Base-by-base conservation (phyloP, 177 flowering plant genomes). In the Vitis hybrid region DNA sequence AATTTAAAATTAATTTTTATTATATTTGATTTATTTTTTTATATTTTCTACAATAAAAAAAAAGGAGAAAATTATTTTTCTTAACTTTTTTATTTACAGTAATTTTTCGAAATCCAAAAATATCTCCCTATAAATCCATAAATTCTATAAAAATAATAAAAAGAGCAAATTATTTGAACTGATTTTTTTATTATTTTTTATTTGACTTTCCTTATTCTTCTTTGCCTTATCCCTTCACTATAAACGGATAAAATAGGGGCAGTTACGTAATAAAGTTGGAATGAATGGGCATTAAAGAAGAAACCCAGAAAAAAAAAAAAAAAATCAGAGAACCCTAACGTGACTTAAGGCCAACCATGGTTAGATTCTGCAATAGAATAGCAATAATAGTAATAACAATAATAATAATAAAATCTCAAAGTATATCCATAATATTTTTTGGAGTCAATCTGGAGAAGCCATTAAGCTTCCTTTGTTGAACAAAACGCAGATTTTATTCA, bases 381-480 rank as follows among this genome's bases (percentile, higher is more conserved):
- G 31, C 31, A 28, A 28, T 28, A 28, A 28, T 38, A 1, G 47
- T 5, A 5, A 38, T 38, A 38, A 38, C n/a, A n/a, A 38, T 38
- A 38, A 38, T 38, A 38, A 38, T 38, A 38, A 38, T 5, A 38
- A 38, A 38, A 38, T 38, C 67, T 49, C 50, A 8, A 6, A 6
- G 17, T 47, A 24, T 61, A 50, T 38, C 33, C 51, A 19, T 70
- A 51, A 52, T 59, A 63, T 72, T 67, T 74, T 70, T 63, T 73
- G 47, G 67, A 66, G 60, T 54, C 65, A 47, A 59, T 19, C 28
- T 53, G 47, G 7, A 38, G 47, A 38, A 38, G 47, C 9, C 31
- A 28, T 28, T 28, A 15, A 59, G 72, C 69, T 75, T 66, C 76
- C 71, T 69, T 75, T 70, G 82, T 79, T 79, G 81, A 78, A 78